Evolutionary conservation across 1,139 yeast species (phyloP).

Genomic region (Hyphopichia pseudoburtonii): DNA sequence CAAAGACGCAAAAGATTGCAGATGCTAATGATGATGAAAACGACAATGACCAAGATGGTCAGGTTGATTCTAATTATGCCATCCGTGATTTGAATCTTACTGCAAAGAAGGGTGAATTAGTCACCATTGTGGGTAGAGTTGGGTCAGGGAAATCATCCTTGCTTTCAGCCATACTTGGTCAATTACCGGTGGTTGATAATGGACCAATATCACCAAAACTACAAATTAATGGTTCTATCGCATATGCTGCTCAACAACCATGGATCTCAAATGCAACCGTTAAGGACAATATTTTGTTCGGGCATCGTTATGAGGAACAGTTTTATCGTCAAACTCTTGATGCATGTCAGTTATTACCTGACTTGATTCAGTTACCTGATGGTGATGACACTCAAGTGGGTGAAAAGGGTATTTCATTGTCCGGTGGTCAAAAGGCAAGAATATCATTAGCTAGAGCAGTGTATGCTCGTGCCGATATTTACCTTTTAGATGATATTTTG

Average conservation of each 20-base stretch:
- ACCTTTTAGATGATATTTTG: slow-evolving; percentile 77
- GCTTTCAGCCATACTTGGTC: slow-evolving; percentile 27
- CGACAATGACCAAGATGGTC: slow-evolving; percentile 1
- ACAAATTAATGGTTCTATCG: slow-evolving; percentile 64
- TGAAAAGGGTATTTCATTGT: slow-evolving; percentile 92
- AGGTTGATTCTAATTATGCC: slow-evolving; percentile 15
- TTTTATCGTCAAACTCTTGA: slow-evolving; percentile 77
- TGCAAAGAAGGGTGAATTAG: slow-evolving; percentile 20
- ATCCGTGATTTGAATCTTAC: slow-evolving; percentile 19
- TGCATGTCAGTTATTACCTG: slow-evolving; percentile 86
- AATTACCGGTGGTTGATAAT: slow-evolving; percentile 14
- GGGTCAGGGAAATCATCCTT: slow-evolving; percentile 31
- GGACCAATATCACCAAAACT: slow-evolving; percentile 11
- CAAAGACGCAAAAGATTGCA: too few relatives aligned
- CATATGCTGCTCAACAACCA: slow-evolving; percentile 75
- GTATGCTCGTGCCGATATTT: slow-evolving; percentile 90
- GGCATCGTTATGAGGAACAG: slow-evolving; percentile 76
- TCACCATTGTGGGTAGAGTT: slow-evolving; percentile 23
- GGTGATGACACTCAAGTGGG: slow-evolving; percentile 94
- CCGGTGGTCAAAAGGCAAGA: slow-evolving; percentile 98
- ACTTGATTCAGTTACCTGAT: slow-evolving; percentile 74
- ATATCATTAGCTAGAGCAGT: slow-evolving; percentile 92
- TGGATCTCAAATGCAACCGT: slow-evolving; percentile 96
- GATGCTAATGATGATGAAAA: too few relatives aligned
- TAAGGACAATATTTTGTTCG: slow-evolving; percentile 86